These are phyloP conservation scores for Metarhizium rileyi DNA, from an alignment of 2,329 filamentous ascomycete genomes.

Conservation along the genomic window DNA sequence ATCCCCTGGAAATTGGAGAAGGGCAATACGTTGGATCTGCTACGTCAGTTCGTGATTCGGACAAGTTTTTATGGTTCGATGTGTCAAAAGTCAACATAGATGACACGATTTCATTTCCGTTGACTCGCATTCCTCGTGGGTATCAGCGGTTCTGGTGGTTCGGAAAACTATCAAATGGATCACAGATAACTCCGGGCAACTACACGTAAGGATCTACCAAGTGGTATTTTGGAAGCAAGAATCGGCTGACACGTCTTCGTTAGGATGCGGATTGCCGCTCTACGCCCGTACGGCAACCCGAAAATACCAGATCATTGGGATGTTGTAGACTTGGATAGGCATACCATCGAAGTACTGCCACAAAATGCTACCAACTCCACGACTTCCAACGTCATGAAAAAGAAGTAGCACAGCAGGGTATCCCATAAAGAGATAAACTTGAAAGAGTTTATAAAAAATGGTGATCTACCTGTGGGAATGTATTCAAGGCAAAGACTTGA, in stretches of 20 bases:
- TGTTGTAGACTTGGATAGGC: slow-evolving; percentile 19
- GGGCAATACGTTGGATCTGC: slow-evolving; percentile 33
- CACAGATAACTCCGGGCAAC: slow-evolving; percentile 28
- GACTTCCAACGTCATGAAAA: neutral
- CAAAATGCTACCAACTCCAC: slow-evolving; percentile 19
- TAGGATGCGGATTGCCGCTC: slow-evolving; percentile 31
- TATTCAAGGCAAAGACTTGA: neutral
- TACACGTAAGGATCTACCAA: slow-evolving; percentile 23
- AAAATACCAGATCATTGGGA: slow-evolving; percentile 32
- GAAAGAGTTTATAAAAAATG: neutral
- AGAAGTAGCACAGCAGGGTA: neutral
- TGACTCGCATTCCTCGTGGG: slow-evolving; percentile 23
- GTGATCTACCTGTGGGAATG: neutral
- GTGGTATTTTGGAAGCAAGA: neutral
- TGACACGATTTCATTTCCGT: slow-evolving; percentile 28
- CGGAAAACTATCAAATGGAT: slow-evolving; percentile 31
- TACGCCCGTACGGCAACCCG: slow-evolving; percentile 32
- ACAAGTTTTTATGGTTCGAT: slow-evolving; percentile 3
- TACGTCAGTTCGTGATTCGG: slow-evolving; percentile 16
- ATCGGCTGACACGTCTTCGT: neutral
- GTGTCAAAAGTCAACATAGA: slow-evolving; percentile 17
- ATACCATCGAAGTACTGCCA: slow-evolving; percentile 25
- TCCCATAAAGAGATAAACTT: neutral
- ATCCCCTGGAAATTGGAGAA: slow-evolving; percentile 28
- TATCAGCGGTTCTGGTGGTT: slow-evolving; percentile 31